Conservation (phyloP, 495 filamentous ascomycete genomes). For the Talaromyces wortmannii region DNA sequence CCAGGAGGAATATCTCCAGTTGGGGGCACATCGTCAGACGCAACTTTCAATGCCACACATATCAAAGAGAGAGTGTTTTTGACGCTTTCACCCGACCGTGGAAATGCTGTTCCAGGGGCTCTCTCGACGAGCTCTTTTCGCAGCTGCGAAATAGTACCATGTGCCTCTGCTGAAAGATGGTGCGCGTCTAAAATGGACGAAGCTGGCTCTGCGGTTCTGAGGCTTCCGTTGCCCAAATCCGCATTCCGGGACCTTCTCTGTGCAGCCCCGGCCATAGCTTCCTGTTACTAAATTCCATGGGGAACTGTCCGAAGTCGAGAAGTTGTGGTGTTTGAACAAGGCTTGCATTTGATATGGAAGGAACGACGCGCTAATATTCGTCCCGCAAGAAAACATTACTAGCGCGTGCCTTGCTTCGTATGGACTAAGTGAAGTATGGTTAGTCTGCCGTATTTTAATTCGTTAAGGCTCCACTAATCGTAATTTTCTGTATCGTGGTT, state of each 20-base stretch:
- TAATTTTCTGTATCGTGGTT: no score
- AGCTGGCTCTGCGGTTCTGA: constrained; percentile 35
- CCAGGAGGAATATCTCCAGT: not conserved
- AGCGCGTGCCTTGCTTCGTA: no score
- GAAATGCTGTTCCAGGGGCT: constrained; percentile 26
- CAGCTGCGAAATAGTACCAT: constrained; percentile 43
- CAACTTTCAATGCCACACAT: constrained; percentile 69
- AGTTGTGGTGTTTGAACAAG: not conserved
- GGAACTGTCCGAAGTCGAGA: not conserved
- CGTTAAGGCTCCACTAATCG: no score
- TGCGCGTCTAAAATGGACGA: constrained; percentile 64
- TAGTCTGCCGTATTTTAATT: no score
- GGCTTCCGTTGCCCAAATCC: constrained; percentile 9
- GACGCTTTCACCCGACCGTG: constrained; percentile 53
- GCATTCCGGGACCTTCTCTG: constrained; percentile 6
- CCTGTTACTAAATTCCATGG: not conserved
- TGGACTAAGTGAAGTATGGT: no score
- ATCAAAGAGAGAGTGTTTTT: constrained; percentile 77
- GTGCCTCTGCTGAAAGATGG: constrained; percentile 31
- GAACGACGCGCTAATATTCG: no score
- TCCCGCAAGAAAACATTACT: no score
- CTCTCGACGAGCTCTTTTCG: constrained; percentile 54
- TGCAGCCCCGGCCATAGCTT: constrained; percentile 2
- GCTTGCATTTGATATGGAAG: no score
- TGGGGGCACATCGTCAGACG: constrained; percentile 36